Base-by-base conservation (phyloP, 768 basidiomycete genomes). In the Lactarius pseudohatsudake region DNA sequence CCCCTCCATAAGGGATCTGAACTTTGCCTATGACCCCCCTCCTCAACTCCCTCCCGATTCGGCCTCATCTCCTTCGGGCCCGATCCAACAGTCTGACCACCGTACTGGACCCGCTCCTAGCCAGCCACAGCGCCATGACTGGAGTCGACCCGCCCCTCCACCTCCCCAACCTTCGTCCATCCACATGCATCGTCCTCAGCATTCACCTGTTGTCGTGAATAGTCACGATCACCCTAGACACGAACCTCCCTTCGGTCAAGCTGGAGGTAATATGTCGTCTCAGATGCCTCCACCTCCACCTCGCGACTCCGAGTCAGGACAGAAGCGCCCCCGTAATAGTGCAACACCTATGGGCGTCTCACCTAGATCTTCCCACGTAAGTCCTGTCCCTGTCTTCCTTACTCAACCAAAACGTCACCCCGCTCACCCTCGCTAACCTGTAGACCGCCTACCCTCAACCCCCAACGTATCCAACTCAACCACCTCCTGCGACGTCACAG, bases 1-100 rank as follows among this genome's bases (percentile, higher is more conserved):
- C 5, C 89, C 89, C 0, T 88, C 88, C 22, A 81, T 91, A 74
- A 90, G 85, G 78, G 87, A 89, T 73, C 81, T 91, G 74, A 87
- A 89, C 74, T 89, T 91, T 69, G 74, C 74, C 63, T 84, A 82
- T 62, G 74, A 72, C 60, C 69, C 79, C 28, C 75, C 77, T 38
- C 69, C 77, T 22, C 65, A 66, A 66, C 28, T 62, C 7, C 61
- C 65, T 62, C 72, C 75, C 34, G 78, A 79, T 66, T 77, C 79
- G 58, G 66, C 69, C 45, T 65, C 77, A 26, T 70, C 76, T 11
- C 61, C 69, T 58, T 64, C 76, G 70, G 64, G 72, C 58, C 75
- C 77, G 26, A 68, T 75, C 45, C 71, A 73, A 26, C 70, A 74
- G 56, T 73, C 66, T 53, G 77, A 78, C 56, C 76, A 77, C 57